Evolutionary conservation across 2,329 filamentous ascomycete species (phyloP).

Genomic region (Tolypocladium ovalisporum): DNA sequence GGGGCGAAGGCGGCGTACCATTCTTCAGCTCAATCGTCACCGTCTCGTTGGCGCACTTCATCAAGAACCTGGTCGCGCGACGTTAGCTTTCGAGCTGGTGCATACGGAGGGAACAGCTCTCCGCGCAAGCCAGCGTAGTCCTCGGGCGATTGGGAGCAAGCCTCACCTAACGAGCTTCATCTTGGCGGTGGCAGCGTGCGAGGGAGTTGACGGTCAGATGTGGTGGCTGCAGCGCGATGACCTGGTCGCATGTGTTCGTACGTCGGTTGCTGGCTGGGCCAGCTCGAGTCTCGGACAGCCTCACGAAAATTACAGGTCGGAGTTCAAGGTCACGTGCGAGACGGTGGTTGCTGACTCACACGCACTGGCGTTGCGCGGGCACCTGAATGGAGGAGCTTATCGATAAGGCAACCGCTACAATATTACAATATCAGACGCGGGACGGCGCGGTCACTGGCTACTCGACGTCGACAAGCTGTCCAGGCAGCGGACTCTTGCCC

Average conservation of each 20-base stretch:
- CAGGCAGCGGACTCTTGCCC: background rate
- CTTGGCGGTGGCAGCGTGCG: conserved; percentile 27
- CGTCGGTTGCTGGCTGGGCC: conserved; percentile 1
- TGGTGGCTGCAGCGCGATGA: background rate
- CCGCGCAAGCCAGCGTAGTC: conserved; percentile 8
- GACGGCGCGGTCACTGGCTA: background rate
- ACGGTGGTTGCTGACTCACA: background rate
- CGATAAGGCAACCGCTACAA: background rate
- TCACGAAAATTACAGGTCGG: background rate
- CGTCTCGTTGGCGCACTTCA: conserved; percentile 99
- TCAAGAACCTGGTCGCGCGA: conserved; percentile 64
- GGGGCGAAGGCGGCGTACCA: conserved; percentile 43
- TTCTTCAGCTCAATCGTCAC: conserved; percentile 98
- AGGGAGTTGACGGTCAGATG: background rate
- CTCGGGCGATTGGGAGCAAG: background rate
- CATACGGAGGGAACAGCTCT: conserved; percentile 7
- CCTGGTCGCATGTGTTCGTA: background rate
- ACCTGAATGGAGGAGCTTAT: too few relatives aligned
- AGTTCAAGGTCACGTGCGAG: background rate
- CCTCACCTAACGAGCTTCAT: conserved; percentile 97
- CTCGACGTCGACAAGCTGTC: background rate
- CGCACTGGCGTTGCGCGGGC: too few relatives aligned
- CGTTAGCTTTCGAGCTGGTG: conserved; percentile 1
- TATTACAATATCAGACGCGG: background rate
- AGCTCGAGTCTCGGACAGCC: background rate